Evolutionary conservation across 805 yeast genomes (phyloP).

Genomic region (Kodamaea neixiangensis): DNA sequence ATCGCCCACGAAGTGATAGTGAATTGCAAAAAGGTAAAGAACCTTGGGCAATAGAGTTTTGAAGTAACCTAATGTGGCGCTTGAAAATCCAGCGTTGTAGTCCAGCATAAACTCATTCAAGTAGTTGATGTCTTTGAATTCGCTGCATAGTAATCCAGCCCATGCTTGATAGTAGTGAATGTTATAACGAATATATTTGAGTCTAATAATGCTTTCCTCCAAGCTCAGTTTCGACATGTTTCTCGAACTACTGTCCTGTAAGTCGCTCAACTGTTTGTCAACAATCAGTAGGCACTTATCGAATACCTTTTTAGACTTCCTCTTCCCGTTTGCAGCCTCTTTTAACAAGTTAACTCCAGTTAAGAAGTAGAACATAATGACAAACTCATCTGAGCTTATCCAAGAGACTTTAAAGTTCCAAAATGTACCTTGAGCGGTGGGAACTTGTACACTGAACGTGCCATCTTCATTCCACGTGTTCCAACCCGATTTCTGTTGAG

Average conservation of each 20-base stretch:
- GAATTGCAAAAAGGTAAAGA: slow-evolving; percentile 41
- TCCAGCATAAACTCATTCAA: slow-evolving; percentile 35
- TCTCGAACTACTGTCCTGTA: slow-evolving; percentile 10
- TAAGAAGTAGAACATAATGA: slow-evolving; percentile 41
- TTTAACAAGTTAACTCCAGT: slow-evolving; percentile 42
- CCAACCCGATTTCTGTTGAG: slow-evolving; percentile 21
- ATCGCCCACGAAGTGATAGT: slow-evolving; percentile 40
- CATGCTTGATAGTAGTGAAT: slow-evolving; percentile 39
- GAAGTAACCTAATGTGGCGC: slow-evolving; percentile 39
- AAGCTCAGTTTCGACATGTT: slow-evolving; percentile 21
- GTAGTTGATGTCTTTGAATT: slow-evolving; percentile 22
- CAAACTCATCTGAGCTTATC: slow-evolving; percentile 46
- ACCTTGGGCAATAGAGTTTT: slow-evolving; percentile 38
- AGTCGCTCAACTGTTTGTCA: slow-evolving; percentile 23
- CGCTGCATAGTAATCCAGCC: slow-evolving; percentile 33
- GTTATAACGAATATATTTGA: slow-evolving; percentile 29
- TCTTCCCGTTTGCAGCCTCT: slow-evolving; percentile 35
- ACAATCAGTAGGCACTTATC: slow-evolving; percentile 36
- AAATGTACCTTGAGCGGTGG: neutral
- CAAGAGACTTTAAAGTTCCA: slow-evolving; percentile 34
- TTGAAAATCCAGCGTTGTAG: slow-evolving; percentile 40
- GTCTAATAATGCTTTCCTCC: slow-evolving; percentile 26
- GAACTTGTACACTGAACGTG: neutral
- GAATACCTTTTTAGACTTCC: slow-evolving; percentile 38
- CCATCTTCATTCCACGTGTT: slow-evolving; percentile 20